A percentile compares a stretch with the other conserved stretches of the same genome.
Conservation (phyloP, 352 stramenopile genomes). For the Globisporangium canariense region DNA sequence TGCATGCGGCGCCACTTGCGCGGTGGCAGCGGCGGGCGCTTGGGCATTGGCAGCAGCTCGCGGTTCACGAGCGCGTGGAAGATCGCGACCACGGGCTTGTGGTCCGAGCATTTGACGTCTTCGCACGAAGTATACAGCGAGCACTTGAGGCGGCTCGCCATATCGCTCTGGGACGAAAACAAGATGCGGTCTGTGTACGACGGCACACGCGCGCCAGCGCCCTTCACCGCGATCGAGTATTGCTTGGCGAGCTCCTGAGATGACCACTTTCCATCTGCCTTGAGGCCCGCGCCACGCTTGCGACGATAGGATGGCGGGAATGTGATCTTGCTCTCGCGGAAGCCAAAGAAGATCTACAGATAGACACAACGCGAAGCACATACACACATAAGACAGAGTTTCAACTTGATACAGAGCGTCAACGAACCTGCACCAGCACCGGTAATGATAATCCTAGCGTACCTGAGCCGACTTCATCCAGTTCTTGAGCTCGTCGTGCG, state of each 20-base stretch:
- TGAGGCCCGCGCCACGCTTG: constrained; percentile 31
- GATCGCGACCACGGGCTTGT: constrained; percentile 76
- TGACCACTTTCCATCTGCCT: constrained; percentile 13
- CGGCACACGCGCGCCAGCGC: constrained; percentile 65
- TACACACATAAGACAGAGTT: not conserved
- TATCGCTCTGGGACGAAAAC: constrained; percentile 71
- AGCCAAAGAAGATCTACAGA: constrained; percentile 68
- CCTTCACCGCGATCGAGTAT: constrained; percentile 58
- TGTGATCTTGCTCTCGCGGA: constrained; percentile 66
- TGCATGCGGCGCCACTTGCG: constrained; percentile 34
- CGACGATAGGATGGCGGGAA: constrained; percentile 80
- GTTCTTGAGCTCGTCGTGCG: constrained; percentile 69
- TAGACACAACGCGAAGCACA: not conserved
- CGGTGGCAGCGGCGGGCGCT: constrained; percentile 35
- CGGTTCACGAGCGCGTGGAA: constrained; percentile 72
- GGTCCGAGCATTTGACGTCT: constrained; percentile 71
- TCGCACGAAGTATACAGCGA: constrained; percentile 73
- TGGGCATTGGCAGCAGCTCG: constrained; percentile 46
- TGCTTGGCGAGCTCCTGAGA: constrained; percentile 33
- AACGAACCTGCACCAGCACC: not conserved
- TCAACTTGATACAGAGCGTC: constrained; percentile 7
- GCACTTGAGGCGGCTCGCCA: constrained; percentile 59
- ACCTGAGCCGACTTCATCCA: constrained; percentile 33
- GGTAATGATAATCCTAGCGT: too few relatives aligned
- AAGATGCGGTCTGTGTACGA: constrained; percentile 91